Conservation (phyloP, 306 rosid species). For the Vigna unguiculata region DNA sequence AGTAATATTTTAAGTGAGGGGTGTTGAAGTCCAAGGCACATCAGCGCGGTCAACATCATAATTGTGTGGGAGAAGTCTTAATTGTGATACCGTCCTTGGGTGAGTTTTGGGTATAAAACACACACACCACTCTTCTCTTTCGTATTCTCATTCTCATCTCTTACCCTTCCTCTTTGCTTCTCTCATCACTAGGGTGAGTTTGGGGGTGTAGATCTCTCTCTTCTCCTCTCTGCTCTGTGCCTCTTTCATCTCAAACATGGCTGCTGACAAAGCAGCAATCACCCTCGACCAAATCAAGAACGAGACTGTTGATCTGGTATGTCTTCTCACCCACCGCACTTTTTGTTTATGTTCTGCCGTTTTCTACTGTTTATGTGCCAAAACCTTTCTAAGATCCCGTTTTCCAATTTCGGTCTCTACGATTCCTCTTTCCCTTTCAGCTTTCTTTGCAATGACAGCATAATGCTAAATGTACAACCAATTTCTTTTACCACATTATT, state of each 20-base stretch:
- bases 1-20: not conserved
- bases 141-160: no score
- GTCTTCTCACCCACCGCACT: not conserved
- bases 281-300: conserved; percentile 84
- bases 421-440: not conserved
- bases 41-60: conserved; percentile 12
- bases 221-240: not conserved
- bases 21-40: conserved; percentile 41
- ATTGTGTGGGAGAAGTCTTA: conserved; percentile 24
- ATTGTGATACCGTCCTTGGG: not conserved
- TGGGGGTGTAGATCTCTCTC: not conserved
- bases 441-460: not conserved
- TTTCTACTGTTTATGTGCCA: not conserved
- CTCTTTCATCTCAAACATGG: conserved; percentile 42
- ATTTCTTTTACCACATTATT: not conserved
- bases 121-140: no score
- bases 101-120: conserved; percentile 25
- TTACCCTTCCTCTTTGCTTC: not conserved
- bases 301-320: conserved; percentile 97
- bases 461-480: no score
- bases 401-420: not conserved
- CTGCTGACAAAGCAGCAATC: conserved; percentile 47
- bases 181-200: no score
- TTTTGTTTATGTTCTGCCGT: not conserved
- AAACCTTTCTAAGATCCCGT: not conserved